These are phyloP conservation scores for Onygenales sp. DNA, from an alignment of 2,329 filamentous ascomycete genomes.

Conservation along the genomic window DNA sequence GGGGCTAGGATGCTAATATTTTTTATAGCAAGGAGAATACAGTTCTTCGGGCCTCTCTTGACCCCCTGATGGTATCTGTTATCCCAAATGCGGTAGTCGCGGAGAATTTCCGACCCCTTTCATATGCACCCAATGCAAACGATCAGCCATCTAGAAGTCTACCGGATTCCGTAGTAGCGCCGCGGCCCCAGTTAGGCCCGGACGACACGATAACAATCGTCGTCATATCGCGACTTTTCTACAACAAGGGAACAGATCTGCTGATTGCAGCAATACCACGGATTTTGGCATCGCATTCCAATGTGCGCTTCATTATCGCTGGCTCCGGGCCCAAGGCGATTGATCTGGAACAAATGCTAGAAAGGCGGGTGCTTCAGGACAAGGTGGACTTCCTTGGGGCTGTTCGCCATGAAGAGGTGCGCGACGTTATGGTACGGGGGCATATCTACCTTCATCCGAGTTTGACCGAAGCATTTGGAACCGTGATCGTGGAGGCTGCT, in stretches of 20 bases:
- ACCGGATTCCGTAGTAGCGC: slow-evolving; percentile 35
- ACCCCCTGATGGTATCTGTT: slow-evolving; percentile 93
- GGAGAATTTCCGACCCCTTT: slow-evolving; percentile 79
- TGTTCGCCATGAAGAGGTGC: slow-evolving; percentile 89
- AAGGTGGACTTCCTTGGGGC: slow-evolving; percentile 87
- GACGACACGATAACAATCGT: slow-evolving; percentile 90
- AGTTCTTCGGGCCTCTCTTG: slow-evolving; percentile 82
- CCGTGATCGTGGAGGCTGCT: slow-evolving; percentile 93
- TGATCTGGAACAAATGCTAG: slow-evolving; percentile 95
- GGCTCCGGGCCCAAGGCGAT: slow-evolving; percentile 95
- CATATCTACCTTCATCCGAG: slow-evolving; percentile 96
- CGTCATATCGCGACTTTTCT: slow-evolving; percentile 93
- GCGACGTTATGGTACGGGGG: slow-evolving; percentile 92
- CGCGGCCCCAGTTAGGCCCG: slow-evolving; percentile 63
- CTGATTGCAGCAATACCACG: slow-evolving; percentile 93
- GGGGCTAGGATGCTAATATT: background rate
- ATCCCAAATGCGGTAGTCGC: slow-evolving; percentile 97
- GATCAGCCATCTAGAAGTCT: slow-evolving; percentile 16
- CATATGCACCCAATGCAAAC: slow-evolving; percentile 36
- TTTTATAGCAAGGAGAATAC: slow-evolving; percentile 83
- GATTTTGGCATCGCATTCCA: slow-evolving; percentile 78
- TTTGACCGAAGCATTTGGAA: slow-evolving; percentile 93
- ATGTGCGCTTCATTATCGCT: slow-evolving; percentile 93
- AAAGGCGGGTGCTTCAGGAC: slow-evolving; percentile 87
- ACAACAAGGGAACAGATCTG: slow-evolving; percentile 96